Base-by-base conservation (phyloP, 176 grass and related monocot species). In the Paspalum vaginatum region DNA sequence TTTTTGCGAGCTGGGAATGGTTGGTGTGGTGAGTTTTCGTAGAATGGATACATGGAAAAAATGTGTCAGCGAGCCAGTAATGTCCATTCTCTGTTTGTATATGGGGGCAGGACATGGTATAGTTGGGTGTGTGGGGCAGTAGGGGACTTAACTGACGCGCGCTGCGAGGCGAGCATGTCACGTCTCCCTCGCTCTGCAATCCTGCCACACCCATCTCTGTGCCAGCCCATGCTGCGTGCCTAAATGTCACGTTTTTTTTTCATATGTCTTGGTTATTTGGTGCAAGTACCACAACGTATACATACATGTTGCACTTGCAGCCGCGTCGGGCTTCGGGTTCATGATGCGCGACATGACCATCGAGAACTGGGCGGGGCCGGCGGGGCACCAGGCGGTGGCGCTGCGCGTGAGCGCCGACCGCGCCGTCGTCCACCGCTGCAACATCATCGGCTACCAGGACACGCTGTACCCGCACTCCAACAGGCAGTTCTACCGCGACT, bases 321-420 rank as follows among this genome's bases (percentile, higher is more conserved):
- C 88, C 14, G 91, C 88, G 39, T 74, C 79, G 9, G 91, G 88
- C 47, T 59, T 69, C 11, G 91, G 87, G 27, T 88, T 88, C 26
- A 83, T 93, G 15, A 90, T 93, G 81, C 77, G 64, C n/a, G 88
- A 93, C 72, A 85, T 93, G 76, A 87, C 81, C 26, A 76, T 93
- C n/a, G 71, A 90, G 81, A 93, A 93, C 68, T 61, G 72, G 81
- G 91, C 91, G 4, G 90, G 90, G 2, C 86, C 90, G 61, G 83
- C 68, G 62, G 49, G 63, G 83, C 90, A 86, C 69, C 90, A 92
- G 74, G 90, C 90, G 51, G 90, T 92, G 68, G 86, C 87, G 44
- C 86, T 92, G 18, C 80, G 87, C 0, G 64, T 89, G 57, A 80
- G 87, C 65, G 83, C 87, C 18, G 90, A 89, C 80, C 82, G 77